These are phyloP conservation scores for Erodium texanum DNA, from an alignment of 441 rosid genomes.

Conservation along the genomic window DNA sequence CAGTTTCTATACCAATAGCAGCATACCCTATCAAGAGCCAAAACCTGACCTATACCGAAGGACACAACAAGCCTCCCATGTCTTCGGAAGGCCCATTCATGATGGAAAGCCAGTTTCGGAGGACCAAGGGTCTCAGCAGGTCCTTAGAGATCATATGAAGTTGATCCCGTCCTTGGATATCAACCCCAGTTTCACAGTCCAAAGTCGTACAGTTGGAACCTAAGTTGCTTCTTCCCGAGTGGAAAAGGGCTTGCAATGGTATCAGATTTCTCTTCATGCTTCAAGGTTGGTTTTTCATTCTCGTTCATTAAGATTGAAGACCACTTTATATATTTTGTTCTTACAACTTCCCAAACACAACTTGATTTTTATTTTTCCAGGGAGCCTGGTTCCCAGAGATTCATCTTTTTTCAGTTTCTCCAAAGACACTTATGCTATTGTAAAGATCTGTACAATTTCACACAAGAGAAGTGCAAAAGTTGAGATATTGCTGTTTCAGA, in stretches of 20 bases:
- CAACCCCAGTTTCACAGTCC: slow-evolving; percentile 40
- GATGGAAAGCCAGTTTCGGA: too few relatives aligned
- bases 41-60: slow-evolving; percentile 43
- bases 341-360: not conserved
- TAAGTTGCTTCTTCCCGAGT: slow-evolving; percentile 12
- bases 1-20: slow-evolving; percentile 30
- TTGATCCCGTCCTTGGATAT: slow-evolving; percentile 51
- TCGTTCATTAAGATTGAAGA: too few relatives aligned
- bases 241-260: slow-evolving; percentile 1
- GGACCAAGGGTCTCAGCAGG: slow-evolving; percentile 64
- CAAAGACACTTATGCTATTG: slow-evolving; percentile 16
- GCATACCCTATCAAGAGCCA: slow-evolving; percentile 43
- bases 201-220: slow-evolving; percentile 32
- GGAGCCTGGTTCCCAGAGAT: slow-evolving; percentile 6
- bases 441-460: slow-evolving; percentile 26
- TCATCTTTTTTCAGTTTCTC: slow-evolving; percentile 9
- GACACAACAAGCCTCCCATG: slow-evolving; percentile 43
- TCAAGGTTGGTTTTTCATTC: slow-evolving; percentile 3
- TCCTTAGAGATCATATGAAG: slow-evolving; percentile 54
- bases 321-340: not conserved
- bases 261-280: slow-evolving; percentile 6
- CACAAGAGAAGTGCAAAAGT: slow-evolving; percentile 18
- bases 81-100: slow-evolving; percentile 24
- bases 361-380: not conserved
- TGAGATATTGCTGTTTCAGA: slow-evolving; percentile 6